A percentile compares a stretch with the other conserved stretches of the same genome.
phyloP scores from a whole-genome alignment of 768 basidiomycete species.

The Cyclocybe aegerita region DNA sequence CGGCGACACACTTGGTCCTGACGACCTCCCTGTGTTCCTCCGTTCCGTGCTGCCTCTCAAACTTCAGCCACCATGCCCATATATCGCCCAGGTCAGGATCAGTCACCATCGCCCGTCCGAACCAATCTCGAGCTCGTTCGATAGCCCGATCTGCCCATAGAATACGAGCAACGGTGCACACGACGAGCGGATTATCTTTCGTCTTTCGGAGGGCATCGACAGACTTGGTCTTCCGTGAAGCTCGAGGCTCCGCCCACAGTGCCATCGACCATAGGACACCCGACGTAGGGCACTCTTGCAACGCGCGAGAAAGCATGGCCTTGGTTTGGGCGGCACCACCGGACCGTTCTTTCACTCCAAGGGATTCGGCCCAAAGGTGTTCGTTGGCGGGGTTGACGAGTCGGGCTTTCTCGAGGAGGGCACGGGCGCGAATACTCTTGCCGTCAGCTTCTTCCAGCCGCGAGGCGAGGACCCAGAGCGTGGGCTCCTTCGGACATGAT shows the following conservation, averaged over 20 bases:
- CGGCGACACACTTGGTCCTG: constrained; percentile 62
- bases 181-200: constrained; percentile 81
- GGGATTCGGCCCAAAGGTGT: constrained; percentile 86
- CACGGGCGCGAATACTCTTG: constrained; percentile 89
- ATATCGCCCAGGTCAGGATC: constrained; percentile 77
- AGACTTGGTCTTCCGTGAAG: constrained; percentile 81
- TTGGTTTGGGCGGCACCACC: constrained; percentile 76
- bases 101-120: constrained; percentile 75
- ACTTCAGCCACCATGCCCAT: constrained; percentile 98
- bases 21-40: constrained; percentile 68
- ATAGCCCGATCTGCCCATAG: constrained; percentile 96
- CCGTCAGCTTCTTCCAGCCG: constrained; percentile 88
- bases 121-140: constrained; percentile 95
- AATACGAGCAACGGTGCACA: constrained; percentile 87
- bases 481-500: constrained; percentile 80
- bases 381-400: constrained; percentile 85
- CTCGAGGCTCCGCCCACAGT: constrained; percentile 89
- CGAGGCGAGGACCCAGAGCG: constrained; percentile 88
- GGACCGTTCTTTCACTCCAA: constrained; percentile 89
- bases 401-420: constrained; percentile 87
- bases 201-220: constrained; percentile 94
- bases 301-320: constrained; percentile 78
- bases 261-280: constrained; percentile 91
- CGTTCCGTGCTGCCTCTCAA: constrained; percentile 90
- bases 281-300: constrained; percentile 91